Evolutionary conservation across 2,329 filamentous ascomycete genomes (phyloP).

Genomic region (Aspergillus quadrilineatus): DNA sequence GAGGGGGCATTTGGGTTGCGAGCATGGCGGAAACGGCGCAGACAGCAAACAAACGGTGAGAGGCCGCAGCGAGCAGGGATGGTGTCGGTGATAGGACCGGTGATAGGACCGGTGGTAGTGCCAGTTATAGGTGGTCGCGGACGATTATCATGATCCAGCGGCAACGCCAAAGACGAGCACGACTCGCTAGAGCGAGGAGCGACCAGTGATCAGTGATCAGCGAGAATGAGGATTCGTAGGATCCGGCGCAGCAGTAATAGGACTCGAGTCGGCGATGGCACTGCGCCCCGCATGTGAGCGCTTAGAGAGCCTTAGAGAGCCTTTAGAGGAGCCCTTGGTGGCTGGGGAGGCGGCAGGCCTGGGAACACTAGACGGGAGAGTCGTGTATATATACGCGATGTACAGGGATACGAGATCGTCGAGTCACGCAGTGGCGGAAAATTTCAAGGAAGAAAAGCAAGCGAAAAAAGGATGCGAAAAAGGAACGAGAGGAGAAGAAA

Average conservation of each 20-base stretch:
- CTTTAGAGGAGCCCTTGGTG: neutral
- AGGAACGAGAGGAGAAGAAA: neutral
- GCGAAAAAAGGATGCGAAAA: neutral
- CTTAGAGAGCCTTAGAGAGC: neutral
- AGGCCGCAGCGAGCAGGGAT: neutral
- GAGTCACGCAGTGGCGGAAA: neutral
- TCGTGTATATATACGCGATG: neutral
- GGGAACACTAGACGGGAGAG: neutral
- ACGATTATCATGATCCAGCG: neutral
- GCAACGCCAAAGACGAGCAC: neutral
- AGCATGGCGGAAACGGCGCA: slow-evolving; percentile 24
- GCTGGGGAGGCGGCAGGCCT: neutral
- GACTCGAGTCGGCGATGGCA: slow-evolving; percentile 2
- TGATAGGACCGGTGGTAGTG: neutral
- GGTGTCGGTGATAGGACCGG: too few relatives aligned
- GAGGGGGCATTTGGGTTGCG: slow-evolving; percentile 24
- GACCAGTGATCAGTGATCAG: too few relatives aligned
- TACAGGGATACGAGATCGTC: neutral
- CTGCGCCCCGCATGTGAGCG: slow-evolving; percentile 10
- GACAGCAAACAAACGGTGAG: slow-evolving; percentile 6
- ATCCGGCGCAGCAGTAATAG: slow-evolving; percentile 2
- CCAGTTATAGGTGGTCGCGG: neutral
- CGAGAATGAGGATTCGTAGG: neutral
- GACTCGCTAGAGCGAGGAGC: neutral
- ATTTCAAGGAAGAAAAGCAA: neutral